phyloP scores from a whole-genome alignment of 1,284 basidiomycete genomes.

The Rhodotorula sp. region DNA sequence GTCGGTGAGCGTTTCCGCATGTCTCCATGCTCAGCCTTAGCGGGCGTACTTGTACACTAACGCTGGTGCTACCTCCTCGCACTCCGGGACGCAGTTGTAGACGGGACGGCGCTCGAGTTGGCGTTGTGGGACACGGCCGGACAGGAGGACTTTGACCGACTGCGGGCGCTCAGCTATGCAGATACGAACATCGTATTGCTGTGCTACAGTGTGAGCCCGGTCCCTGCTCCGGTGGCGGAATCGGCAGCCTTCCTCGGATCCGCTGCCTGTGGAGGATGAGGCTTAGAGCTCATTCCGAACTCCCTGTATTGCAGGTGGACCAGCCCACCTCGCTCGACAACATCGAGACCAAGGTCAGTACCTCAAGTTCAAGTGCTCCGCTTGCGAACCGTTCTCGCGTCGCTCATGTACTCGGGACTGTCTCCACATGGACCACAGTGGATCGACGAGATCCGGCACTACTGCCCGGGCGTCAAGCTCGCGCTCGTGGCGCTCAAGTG shows the following conservation, averaged over 20 bases:
- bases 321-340: constrained; percentile 89
- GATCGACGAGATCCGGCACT: constrained; percentile 78
- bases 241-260: too few relatives aligned
- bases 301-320: constrained; percentile 8
- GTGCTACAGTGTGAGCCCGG: constrained; percentile 75
- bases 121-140: constrained; percentile 97
- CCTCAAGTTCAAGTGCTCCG: neutral
- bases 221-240: neutral
- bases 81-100: constrained; percentile 60
- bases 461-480: constrained; percentile 90
- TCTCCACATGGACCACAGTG: constrained; percentile 65
- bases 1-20: constrained; percentile 11
- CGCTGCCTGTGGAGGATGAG: too few relatives aligned
- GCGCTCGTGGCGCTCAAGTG: constrained; percentile 92
- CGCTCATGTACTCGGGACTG: neutral
- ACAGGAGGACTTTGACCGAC: constrained; percentile 94
- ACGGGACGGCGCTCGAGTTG: constrained; percentile 80
- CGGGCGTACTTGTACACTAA: too few relatives aligned
- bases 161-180: constrained; percentile 86
- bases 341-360: constrained; percentile 76
- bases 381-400: too few relatives aligned
- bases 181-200: constrained; percentile 90
- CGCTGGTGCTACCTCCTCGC: too few relatives aligned
- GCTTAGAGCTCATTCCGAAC: too few relatives aligned
- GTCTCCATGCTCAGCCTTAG: too few relatives aligned